A percentile compares a stretch with the other conserved stretches of the same genome.
phyloP scores from a whole-genome alignment of 306 rosid species.

The Mimosa bimucronata region DNA sequence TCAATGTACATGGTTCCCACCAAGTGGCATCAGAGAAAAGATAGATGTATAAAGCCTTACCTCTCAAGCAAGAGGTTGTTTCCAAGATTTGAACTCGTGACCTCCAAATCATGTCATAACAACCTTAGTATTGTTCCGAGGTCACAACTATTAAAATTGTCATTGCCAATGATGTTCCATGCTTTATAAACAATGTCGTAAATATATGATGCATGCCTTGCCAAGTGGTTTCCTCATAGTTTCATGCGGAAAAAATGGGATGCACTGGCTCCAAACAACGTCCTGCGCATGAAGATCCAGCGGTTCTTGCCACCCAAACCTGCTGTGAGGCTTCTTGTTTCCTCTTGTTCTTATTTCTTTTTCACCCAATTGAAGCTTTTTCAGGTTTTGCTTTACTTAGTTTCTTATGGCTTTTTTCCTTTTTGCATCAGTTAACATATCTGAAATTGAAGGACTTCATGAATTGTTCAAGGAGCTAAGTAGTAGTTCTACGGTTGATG shows the following conservation, averaged over 20 bases:
- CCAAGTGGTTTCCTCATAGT: neutral
- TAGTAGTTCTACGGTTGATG: slow-evolving; percentile 61
- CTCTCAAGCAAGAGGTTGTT: too few species aligned
- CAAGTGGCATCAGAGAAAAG: too few species aligned
- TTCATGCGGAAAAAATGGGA: slow-evolving; percentile 30
- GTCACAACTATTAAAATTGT: too few species aligned
- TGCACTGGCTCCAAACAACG: slow-evolving; percentile 49
- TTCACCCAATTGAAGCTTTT: neutral
- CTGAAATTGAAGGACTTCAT: slow-evolving; percentile 52
- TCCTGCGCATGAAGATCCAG: slow-evolving; percentile 41
- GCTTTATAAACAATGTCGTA: neutral
- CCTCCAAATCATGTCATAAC: too few species aligned
- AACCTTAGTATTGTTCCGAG: too few species aligned
- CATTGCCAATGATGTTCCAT: neutral
- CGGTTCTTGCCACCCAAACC: slow-evolving; percentile 58
- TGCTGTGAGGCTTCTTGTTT: slow-evolving; percentile 44
- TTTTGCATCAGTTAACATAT: slow-evolving; percentile 42
- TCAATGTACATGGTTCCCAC: too few species aligned
- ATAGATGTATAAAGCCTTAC: too few species aligned
- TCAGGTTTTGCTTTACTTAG: neutral
- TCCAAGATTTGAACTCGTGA: too few species aligned
- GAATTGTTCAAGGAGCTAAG: slow-evolving; percentile 60
- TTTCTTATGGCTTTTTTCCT: neutral
- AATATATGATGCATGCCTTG: neutral
- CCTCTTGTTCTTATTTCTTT: neutral